Base-by-base conservation (phyloP, 495 filamentous ascomycete genomes). In the Mycothermus thermophilus region DNA sequence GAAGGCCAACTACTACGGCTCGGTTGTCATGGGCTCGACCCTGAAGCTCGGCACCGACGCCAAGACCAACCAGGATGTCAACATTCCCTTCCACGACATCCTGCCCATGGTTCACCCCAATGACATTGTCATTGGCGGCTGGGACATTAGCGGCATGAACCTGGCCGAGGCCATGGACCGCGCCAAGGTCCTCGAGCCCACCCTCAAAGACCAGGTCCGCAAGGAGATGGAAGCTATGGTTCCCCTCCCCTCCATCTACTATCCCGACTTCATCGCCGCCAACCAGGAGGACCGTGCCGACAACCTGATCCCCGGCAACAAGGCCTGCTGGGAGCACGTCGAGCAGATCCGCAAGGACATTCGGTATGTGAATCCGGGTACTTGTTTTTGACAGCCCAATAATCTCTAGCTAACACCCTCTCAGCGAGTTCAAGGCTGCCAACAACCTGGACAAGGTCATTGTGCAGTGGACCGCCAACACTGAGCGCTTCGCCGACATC, bases 401-500 rank as follows among this genome's bases (percentile, higher is more conserved):
- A n/a, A n/a, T n/a, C n/a, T n/a, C n/a, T n/a, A n/a, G n/a, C 34
- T 34, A 27, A 37, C 33, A 10, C 3, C 8, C 6, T 11, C n/a
- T 33, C 42, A 83, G 84, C 38, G 77, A 93, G 39, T 97, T 97
- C 72, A 96, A 97, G 72, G 66, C 74, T 33, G 60, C 68, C 43
- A 79, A 96, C 54, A 67, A 60, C 44, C 72, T 97, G 30, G 90
- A 96, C 67, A 95, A 93, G 66, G 83, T 97, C 47, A 83, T 97
- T 47, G 79, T 97, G 36, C 84, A 84, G 65, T 97, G 90, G 90
- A 97, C 92, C 19, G 90, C 90, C 57, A 97, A 96, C 69, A 97
- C 90, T 8, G 90, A 97, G 66, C 86, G 90, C 40, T 97, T 80
- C 54, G 81, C 90, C 42, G 84, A 94, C 40, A 67, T 96, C 43